phyloP scores from a whole-genome alignment of 2,329 filamentous ascomycete species.

The Pleoardoris graminearum region DNA sequence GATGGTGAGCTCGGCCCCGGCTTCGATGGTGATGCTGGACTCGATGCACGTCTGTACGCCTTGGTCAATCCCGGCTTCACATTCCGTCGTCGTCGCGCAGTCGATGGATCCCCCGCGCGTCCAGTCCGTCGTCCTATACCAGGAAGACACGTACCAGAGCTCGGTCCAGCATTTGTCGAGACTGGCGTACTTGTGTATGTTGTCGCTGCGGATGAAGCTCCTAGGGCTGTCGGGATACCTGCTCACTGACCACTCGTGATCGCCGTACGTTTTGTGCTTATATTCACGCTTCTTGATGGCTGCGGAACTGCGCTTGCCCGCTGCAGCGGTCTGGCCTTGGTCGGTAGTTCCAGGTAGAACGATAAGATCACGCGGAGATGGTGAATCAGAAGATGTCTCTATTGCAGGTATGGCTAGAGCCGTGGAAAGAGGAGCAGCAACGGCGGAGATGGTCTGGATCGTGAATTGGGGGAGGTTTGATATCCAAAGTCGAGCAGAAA shows the following conservation, averaged over 20 bases:
- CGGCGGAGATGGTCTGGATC: not conserved
- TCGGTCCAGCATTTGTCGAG: constrained; percentile 13
- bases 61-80: constrained; percentile 3
- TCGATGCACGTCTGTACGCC: constrained; percentile 7
- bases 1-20: constrained; percentile 1
- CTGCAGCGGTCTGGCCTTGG: no score
- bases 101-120: not conserved
- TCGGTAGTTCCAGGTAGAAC: not conserved
- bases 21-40: constrained; percentile 5
- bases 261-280: constrained; percentile 2
- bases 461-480: not conserved
- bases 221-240: constrained; percentile 2
- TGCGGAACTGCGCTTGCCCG: no score
- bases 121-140: constrained; percentile 1
- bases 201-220: not conserved
- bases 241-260: constrained; percentile 1
- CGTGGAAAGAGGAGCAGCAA: constrained; percentile 2
- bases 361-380: not conserved
- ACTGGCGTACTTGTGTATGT: not conserved
- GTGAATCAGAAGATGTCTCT: not conserved
- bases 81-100: constrained; percentile 3
- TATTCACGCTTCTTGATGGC: constrained; percentile 2
- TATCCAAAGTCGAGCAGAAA: no score
- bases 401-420: not conserved
- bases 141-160: constrained; percentile 1